Base-by-base conservation (phyloP, 2,329 filamentous ascomycete species). In the Scedosporium apiospermum region DNA sequence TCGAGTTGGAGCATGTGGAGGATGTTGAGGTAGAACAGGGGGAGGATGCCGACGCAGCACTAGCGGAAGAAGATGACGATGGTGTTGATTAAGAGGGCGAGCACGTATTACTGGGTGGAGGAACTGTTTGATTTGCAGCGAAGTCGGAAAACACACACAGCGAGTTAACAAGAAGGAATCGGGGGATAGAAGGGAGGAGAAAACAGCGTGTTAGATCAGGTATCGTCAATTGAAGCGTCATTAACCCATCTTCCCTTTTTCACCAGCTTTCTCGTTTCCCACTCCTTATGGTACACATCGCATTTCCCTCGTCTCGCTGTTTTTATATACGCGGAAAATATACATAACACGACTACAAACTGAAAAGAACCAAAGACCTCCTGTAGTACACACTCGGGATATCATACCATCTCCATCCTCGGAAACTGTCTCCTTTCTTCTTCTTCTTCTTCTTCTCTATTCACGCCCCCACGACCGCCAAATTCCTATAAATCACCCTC, bases 401-500 rank as follows among this genome's bases (percentile, higher is more conserved):
- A 34, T 34, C 30, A 34, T 34, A 34, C 30, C 30, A 34, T 34
- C 30, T 34, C 30, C 30, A 9, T 34, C 30, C 30, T 34, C 30
- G 23, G 23, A 23, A 23, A 23, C 23, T 23, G 23, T 3, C 23
- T 23, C 23, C 23, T 23, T 23, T 23, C 23, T 23, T 23, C 23
- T 23, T 23, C 23, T 23, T 23, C 23, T 12, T 7, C 49, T 23
- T 14, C 26, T 27, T 5, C 18, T 16, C 51, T 5, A 55, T 21
- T 61, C 16, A 61, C 62, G 61, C 90, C 16, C 89, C 88, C 67
- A 99, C 93, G 64, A 98, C 91, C 41, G 95, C 95, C 71, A 99
- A 76, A 7, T 91, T 93, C 68, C 96, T 91, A 73, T 99, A 99
- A 66, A 99, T 96, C 75, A 90, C 92, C 75, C 81, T 87, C 77